Evolutionary conservation across 164 flowering plant genomes (phyloP), one percentile per base, ranked within the genome.

Genomic region (Vitis cinerea): DNA sequence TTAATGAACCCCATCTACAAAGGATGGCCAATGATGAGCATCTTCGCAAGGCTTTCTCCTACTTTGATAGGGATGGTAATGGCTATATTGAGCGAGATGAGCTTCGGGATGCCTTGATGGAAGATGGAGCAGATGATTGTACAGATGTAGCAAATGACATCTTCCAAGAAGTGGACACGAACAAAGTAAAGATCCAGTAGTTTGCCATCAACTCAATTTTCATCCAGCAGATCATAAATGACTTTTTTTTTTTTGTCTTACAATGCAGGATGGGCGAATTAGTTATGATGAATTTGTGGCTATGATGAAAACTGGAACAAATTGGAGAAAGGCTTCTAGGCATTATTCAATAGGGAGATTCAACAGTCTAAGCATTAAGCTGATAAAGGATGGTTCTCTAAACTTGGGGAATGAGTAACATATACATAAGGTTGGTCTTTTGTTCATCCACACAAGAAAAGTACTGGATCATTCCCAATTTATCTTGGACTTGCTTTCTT

Each of bases 301-400:
- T 1, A 93, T 93, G 98, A 93, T 93, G 98, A 93, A 91, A 79
- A 90, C 98, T 4, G 98, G 98, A 61, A 93, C 98, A 10, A 97
- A 93, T 77, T 93, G 97, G 97, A 91, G 97, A 83, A 93, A 93
- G 83, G 97, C 97, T 52, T 93, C 98, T 70, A 84, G 98, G 44
- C 97, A 91, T 77, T 93, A 91, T 74, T 93, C 97, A 1, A 85
- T 95, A 82, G 98, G 93, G 65, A 85, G 98, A 81, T 93, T 91
- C 75, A 91, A 93, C 78, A 93, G 90, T 68, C 84, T 93, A 27
- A 93, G 98, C 81, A 67, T 91, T 47, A 90, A 85, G 72, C 76
- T 93, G 75, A 88, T 91, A 93, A 93, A 91, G 78, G 98, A 93
- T 78, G 98, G 97, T 63, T 93, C 98, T 49, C 67, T 93, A 50